Base-by-base conservation (phyloP, 129 eudicot species). In the Centaurea solstitialis region DNA sequence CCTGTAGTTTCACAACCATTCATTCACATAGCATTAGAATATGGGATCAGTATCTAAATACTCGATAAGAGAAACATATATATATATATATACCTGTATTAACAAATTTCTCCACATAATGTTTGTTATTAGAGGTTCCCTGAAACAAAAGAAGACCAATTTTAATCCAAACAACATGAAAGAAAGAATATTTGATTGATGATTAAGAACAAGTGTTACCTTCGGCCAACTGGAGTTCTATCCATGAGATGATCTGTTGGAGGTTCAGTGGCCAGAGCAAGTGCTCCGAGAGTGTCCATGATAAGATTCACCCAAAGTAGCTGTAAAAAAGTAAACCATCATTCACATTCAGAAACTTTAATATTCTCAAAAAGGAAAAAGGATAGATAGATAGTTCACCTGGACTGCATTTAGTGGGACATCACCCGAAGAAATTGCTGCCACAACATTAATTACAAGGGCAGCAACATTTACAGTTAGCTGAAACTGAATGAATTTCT, bases 251-350 rank as follows among this genome's bases (percentile, higher is more conserved):
- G 96, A 84, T 94, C 97, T 3, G 98, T 94, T 21, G 98, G 98
- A 72, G 97, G 97, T 83, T 94, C 98, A 13, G 98, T 94, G 77
- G 98, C 98, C 43, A 94, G 85, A 23, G 98, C 98, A 82, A 94
- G 97, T 43, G 98, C 98, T 68, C 98, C 98, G 30, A 94, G 96
- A 6, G 98, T 94, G 85, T 94, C 98, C 98, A 94, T 94, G 35
- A 94, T 94, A 65, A 94, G 97, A 81, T 94, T 94, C 26, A 94
- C 98, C 99, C 99, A 94, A 40, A 94, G 97, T 22, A 94, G 99
- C 99, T 94, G 92, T 24, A 79, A 67, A 21, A 66, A 4, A 10
- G 65, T 68, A 73, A 4, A 64, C 9, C 26, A 9, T 30, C 73
- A 73, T 11, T n/a, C 26, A 43, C 65, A 45, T 73, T 65, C 65